Conservation (phyloP, 1,139 yeast species). For the Suhomyces chickasaworum region DNA sequence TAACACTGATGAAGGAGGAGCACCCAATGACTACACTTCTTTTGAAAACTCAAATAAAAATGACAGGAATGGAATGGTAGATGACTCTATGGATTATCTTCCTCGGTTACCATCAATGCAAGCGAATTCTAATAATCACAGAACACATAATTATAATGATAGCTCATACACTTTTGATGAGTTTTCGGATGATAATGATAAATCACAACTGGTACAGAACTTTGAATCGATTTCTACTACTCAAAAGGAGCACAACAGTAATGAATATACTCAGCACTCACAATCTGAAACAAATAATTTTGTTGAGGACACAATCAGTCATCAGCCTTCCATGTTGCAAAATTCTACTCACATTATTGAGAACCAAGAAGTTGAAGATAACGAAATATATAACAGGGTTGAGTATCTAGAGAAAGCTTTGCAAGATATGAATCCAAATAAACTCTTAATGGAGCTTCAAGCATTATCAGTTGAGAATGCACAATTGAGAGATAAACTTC, state of each 20-base stretch:
- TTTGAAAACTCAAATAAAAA: slow-evolving; percentile 17
- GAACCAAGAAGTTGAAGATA: slow-evolving; percentile 4
- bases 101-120: slow-evolving; percentile 11
- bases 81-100: slow-evolving; percentile 9
- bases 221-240: slow-evolving; percentile 13
- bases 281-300: not conserved
- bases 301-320: slow-evolving; percentile 13
- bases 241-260: slow-evolving; percentile 1
- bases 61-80: not conserved
- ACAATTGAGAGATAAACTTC: slow-evolving; percentile 17
- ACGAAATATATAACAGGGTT: slow-evolving; percentile 18
- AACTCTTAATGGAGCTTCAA: slow-evolving; percentile 13
- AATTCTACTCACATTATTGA: slow-evolving; percentile 16
- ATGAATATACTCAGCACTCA: not conserved
- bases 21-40: slow-evolving; percentile 32
- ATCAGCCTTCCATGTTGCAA: slow-evolving; percentile 18
- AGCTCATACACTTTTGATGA: slow-evolving; percentile 38
- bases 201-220: slow-evolving; percentile 8
- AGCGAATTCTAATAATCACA: not conserved
- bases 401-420: slow-evolving; percentile 24
- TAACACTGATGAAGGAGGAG: slow-evolving; percentile 16
- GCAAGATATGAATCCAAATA: slow-evolving; percentile 15
- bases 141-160: slow-evolving; percentile 17
- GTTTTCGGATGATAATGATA: slow-evolving; percentile 17
- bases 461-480: slow-evolving; percentile 21